Evolutionary conservation across 176 grass and related monocot species (phyloP).

Genomic region (Tillandsia leiboldiana): DNA sequence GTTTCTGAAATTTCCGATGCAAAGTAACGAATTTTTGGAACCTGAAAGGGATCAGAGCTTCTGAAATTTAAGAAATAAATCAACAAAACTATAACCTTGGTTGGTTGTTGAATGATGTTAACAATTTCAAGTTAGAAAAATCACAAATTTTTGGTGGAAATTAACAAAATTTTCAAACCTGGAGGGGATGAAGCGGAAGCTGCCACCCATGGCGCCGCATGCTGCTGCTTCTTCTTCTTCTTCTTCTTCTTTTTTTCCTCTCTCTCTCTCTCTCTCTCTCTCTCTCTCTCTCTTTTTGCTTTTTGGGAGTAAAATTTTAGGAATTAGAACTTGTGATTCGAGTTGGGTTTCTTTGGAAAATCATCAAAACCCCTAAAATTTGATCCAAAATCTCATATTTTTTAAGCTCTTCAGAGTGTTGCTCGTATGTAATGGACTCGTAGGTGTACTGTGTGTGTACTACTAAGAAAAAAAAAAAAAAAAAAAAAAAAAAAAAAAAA

Average conservation of each 20-base stretch:
- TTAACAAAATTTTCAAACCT: conserved; percentile 26
- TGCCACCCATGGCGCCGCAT: conserved; percentile 80
- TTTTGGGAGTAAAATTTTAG: background rate
- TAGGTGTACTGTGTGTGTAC: too few relatives aligned
- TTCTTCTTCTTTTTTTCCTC: too few relatives aligned
- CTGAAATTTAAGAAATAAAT: too few relatives aligned
- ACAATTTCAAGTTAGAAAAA: background rate
- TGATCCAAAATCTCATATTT: background rate
- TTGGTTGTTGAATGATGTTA: background rate
- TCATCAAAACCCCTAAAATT: background rate
- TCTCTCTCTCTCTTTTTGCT: too few relatives aligned
- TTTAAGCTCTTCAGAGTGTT: background rate
- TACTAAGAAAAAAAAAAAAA: too few relatives aligned
- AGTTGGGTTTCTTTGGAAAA: background rate
- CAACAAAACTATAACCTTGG: background rate
- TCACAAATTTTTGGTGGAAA: background rate
- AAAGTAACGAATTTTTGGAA: too few relatives aligned
- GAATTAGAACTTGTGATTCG: background rate
- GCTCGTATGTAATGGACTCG: background rate
- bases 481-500: background rate
- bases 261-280: too few relatives aligned
- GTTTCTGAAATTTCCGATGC: too few relatives aligned
- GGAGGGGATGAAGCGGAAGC: conserved; percentile 78
- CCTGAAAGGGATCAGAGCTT: too few relatives aligned
- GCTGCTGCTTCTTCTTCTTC: background rate